Conservation (phyloP, 2,329 filamentous ascomycete genomes). For the Apiospora saccharicola region DNA sequence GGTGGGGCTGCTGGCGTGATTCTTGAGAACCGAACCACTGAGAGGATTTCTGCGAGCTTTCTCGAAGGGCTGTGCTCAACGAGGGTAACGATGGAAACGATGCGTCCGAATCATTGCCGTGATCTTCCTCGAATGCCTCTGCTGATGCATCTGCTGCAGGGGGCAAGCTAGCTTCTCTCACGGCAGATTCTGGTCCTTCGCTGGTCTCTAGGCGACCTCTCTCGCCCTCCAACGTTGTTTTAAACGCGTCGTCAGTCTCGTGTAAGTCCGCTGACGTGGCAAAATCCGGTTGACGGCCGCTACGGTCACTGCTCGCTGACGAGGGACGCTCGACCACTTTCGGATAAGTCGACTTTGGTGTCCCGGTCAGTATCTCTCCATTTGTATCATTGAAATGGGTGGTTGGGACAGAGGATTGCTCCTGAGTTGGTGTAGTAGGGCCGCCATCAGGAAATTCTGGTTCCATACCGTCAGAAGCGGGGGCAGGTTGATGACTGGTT, state of each 20-base stretch:
- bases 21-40: slow-evolving; percentile 5
- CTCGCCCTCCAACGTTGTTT: slow-evolving; percentile 26
- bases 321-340: slow-evolving; percentile 44
- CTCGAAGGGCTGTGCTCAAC: slow-evolving; percentile 49
- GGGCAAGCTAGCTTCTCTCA: background rate
- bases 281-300: slow-evolving; percentile 59
- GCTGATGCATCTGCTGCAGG: background rate
- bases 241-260: slow-evolving; percentile 39
- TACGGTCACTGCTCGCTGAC: slow-evolving; percentile 51
- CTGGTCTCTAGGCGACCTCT: background rate
- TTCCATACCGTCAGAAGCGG: background rate
- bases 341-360: slow-evolving; percentile 37
- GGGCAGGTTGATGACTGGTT: background rate
- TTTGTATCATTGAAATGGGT: slow-evolving; percentile 30
- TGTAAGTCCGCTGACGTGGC: slow-evolving; percentile 44
- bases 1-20: slow-evolving; percentile 35
- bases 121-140: background rate
- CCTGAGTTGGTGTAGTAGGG: slow-evolving; percentile 8
- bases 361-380: slow-evolving; percentile 27
- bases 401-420: slow-evolving; percentile 26
- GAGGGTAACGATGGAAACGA: slow-evolving; percentile 43
- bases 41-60: slow-evolving; percentile 45
- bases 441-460: slow-evolving; percentile 3
- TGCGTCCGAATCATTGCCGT: slow-evolving; percentile 5
- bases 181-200: slow-evolving; percentile 4